Conservation (phyloP, 2,329 filamentous ascomycete species). For the Clarireedia homoeocarpa region DNA sequence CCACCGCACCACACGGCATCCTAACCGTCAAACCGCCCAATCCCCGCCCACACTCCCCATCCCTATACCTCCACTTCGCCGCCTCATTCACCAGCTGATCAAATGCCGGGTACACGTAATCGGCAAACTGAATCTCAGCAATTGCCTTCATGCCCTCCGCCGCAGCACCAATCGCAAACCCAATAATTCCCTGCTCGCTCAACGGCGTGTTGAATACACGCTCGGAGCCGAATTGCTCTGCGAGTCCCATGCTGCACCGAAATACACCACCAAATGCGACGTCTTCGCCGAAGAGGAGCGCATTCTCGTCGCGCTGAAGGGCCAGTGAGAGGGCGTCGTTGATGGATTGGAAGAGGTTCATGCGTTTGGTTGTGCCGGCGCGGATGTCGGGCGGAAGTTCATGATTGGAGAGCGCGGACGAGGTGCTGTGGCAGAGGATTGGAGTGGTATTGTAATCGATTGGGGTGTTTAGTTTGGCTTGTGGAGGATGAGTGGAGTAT, state of each 20-base stretch:
- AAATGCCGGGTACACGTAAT: constrained; percentile 71
- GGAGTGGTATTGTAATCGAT: constrained; percentile 80
- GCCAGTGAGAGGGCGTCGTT: constrained; percentile 83
- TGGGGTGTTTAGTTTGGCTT: constrained; percentile 69
- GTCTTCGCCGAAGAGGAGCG: constrained; percentile 91
- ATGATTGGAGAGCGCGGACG: constrained; percentile 59
- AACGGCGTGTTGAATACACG: constrained; percentile 95
- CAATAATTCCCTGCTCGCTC: constrained; percentile 88
- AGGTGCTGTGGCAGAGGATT: constrained; percentile 72
- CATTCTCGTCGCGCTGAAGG: constrained; percentile 73
- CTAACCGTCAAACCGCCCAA: constrained; percentile 61
- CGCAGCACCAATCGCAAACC: constrained; percentile 85
- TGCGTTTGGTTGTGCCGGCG: constrained; percentile 68
- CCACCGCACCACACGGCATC: constrained; percentile 66
- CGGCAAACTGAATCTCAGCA: constrained; percentile 78
- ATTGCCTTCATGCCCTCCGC: constrained; percentile 88
- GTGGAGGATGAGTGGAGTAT: constrained; percentile 37
- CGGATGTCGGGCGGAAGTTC: constrained; percentile 62
- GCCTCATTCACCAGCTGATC: constrained; percentile 74
- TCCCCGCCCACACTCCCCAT: constrained; percentile 47
- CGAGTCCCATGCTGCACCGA: constrained; percentile 83
- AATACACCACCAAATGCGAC: constrained; percentile 97
- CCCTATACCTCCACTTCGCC: constrained; percentile 62
- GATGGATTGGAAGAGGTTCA: constrained; percentile 91
- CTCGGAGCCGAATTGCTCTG: constrained; percentile 77